Base-by-base conservation (phyloP, 768 basidiomycete genomes). In the Lentinula detonsa region DNA sequence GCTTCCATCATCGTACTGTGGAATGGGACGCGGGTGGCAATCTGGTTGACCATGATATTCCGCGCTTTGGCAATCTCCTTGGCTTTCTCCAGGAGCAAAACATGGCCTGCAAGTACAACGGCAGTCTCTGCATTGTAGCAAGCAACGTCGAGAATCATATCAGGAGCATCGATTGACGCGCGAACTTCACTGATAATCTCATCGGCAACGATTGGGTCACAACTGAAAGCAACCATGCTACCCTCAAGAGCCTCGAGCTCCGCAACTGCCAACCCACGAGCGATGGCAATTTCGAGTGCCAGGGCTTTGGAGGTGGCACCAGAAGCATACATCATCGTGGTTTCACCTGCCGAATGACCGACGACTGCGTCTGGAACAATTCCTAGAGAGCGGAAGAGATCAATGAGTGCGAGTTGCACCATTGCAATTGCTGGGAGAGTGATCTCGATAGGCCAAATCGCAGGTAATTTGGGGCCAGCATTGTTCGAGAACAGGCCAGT, bases 261-360 rank as follows among this genome's bases (percentile, higher is more conserved):
- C 52, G 58, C 11, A 51, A 50, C 31, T 48, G 75, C 72, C 33
- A 62, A 59, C n/a, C 77, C 77, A 18, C 79, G 75, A 45, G 73
- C 74, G 52, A 81, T 75, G 1, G 79, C 73, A 5, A 81, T 62
- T 63, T 80, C 77, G 35, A 81, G 55, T 2, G 77, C 78, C 72
- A 78, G 70, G 0, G 69, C 71, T 53, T 74, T 73, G 0, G 75
- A 65, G 2, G 67, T 73, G 4, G 80, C 77, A 11, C 59, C 59
- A 52, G 49, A 51, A 5, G 59, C 59, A 42, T 60, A 60, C 33
- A 81, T 61, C 18, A 80, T 53, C 0, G 76, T 75, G 0, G 78
- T 77, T 63, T 81, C 80, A 10, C 80, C 80, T 13, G 78, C 78
- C n/a, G 80, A 81, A 65, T 81, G 79, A 0, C 81, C 81, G 5